phyloP scores from a whole-genome alignment of 495 filamentous ascomycete genomes.

The Recurvomyces mirabilis region DNA sequence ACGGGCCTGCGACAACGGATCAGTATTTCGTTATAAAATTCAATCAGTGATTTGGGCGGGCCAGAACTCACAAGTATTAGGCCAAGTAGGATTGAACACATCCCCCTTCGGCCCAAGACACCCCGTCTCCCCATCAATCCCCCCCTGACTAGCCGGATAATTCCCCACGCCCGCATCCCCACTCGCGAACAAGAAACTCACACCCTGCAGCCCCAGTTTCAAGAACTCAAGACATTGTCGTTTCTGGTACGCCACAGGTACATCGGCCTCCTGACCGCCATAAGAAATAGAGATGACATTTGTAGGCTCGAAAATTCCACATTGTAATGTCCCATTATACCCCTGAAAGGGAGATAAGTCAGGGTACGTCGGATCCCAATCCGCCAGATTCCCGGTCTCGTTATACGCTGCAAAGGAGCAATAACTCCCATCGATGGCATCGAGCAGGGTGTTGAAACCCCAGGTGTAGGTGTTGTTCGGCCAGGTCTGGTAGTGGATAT shows the following conservation, averaged over 20 bases:
- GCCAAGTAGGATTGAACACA: conserved; percentile 37
- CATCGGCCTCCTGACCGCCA: conserved; percentile 12
- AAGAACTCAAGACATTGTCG: conserved; percentile 22
- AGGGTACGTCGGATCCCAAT: conserved; percentile 10
- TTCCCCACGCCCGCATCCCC: conserved; percentile 34
- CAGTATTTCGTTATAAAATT: background rate
- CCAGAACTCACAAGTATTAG: conserved; percentile 40
- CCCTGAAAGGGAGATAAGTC: background rate
- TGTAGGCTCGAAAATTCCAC: conserved; percentile 11
- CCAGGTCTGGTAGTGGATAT: conserved; percentile 6
- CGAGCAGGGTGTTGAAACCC: conserved; percentile 15
- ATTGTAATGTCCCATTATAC: conserved; percentile 11
- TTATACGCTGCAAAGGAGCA: conserved; percentile 15
- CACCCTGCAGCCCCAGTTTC: conserved; percentile 36
- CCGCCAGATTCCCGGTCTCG: conserved; percentile 3
- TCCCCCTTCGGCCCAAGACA: conserved; percentile 20
- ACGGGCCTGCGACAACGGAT: conserved; percentile 26
- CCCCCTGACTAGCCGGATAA: conserved; percentile 13
- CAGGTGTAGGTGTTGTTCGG: conserved; percentile 2
- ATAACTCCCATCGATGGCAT: conserved; percentile 13
- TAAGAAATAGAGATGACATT: conserved; percentile 13
- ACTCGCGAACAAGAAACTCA: conserved; percentile 33
- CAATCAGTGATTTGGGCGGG: background rate
- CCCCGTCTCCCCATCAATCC: conserved; percentile 3
- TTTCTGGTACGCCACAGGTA: conserved; percentile 14